phyloP scores from a whole-genome alignment of 202 grass and related monocot genomes.

The Bolboschoenoplectus hybrid region DNA sequence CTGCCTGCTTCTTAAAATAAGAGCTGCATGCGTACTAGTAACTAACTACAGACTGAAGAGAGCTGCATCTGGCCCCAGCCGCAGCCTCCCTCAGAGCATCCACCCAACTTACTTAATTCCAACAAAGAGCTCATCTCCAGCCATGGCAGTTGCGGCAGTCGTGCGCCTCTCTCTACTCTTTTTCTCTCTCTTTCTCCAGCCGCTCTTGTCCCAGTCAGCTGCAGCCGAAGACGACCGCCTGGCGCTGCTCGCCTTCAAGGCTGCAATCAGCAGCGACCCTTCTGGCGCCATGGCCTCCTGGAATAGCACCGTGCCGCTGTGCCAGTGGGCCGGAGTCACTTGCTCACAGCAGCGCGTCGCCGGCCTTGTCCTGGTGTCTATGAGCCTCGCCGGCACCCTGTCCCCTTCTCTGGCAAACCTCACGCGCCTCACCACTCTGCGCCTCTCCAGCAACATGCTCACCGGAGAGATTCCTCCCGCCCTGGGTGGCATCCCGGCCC shows the following conservation, averaged over 20 bases:
- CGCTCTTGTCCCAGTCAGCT: background rate
- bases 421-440: slow-evolving; percentile 20
- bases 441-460: slow-evolving; percentile 15
- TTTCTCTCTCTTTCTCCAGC: background rate
- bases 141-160: background rate
- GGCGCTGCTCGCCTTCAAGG: slow-evolving; percentile 30
- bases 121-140: background rate
- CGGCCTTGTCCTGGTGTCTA: slow-evolving; percentile 9
- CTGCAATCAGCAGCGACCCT: slow-evolving; percentile 19
- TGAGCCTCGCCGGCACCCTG: slow-evolving; percentile 16
- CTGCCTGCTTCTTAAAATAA: too few relatives aligned
- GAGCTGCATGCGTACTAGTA: too few relatives aligned
- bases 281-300: background rate
- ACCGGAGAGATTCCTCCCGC: background rate
- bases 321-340: slow-evolving; percentile 5
- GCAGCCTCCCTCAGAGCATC: too few relatives aligned
- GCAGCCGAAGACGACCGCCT: background rate
- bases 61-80: too few relatives aligned
- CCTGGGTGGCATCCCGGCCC: background rate
- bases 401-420: slow-evolving; percentile 35
- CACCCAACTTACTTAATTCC: too few relatives aligned
- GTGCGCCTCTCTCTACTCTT: background rate
- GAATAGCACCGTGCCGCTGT: slow-evolving; percentile 19
- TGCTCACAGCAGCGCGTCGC: background rate
- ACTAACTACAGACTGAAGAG: too few relatives aligned